Conservation (phyloP, 345 rosid species). For the Sonneratia alba region DNA sequence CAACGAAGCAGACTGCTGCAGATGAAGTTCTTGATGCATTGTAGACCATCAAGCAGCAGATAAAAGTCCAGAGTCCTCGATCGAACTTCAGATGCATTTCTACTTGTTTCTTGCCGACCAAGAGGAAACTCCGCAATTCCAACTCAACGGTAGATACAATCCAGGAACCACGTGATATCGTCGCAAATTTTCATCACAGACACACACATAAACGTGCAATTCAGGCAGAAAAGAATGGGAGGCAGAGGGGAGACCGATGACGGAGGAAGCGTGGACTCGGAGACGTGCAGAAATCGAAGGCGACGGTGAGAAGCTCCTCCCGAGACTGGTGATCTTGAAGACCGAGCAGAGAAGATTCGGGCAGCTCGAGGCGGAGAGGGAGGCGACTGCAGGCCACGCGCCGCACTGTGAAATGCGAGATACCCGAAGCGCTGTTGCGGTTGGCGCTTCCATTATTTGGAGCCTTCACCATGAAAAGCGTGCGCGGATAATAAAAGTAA, state of each 20-base stretch:
- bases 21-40: neutral
- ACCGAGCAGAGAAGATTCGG: neutral
- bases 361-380: constrained; percentile 1
- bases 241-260: constrained; percentile 9
- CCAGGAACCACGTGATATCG: neutral
- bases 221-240: neutral
- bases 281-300: constrained; percentile 4
- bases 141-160: neutral
- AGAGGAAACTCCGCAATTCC: neutral
- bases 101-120: neutral
- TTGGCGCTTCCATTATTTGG: neutral
- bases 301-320: neutral
- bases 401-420: constrained; percentile 2
- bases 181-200: neutral
- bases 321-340: neutral
- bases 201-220: neutral
- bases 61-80: neutral
- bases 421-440: neutral
- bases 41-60: neutral
- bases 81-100: neutral
- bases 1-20: neutral
- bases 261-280: constrained; percentile 13
- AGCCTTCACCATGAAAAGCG: neutral
- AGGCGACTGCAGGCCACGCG: neutral
- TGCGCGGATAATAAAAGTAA: neutral